Evolutionary conservation across 306 rosid genomes (phyloP).

Genomic region (Cicer arietinum): DNA sequence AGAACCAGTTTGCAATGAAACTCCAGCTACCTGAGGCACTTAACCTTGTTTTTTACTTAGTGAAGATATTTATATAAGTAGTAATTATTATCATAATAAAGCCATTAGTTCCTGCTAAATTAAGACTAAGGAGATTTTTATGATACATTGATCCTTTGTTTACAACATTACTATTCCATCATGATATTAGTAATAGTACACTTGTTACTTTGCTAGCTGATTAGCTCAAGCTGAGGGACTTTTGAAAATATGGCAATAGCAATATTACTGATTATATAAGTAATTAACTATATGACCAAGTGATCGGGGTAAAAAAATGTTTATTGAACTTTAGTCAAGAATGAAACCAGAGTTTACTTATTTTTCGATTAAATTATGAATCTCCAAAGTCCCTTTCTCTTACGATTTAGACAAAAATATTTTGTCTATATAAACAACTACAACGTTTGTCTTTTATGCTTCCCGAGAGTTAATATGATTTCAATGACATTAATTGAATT

Average conservation of each 20-base stretch:
- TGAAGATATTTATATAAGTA: slow-evolving; percentile 16
- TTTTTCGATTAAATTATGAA: no score
- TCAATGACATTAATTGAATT: slow-evolving; percentile 25
- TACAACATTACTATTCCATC: slow-evolving; percentile 18
- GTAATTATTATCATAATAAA: slow-evolving; percentile 19
- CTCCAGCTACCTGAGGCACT: slow-evolving; percentile 18
- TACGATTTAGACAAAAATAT: no score
- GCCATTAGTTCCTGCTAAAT: slow-evolving; percentile 2
- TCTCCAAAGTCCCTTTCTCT: no score
- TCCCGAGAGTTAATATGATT: background rate
- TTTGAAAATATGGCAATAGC: slow-evolving; percentile 10
- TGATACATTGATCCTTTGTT: slow-evolving; percentile 6
- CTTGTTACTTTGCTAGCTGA: slow-evolving; percentile 31
- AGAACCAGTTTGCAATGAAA: slow-evolving; percentile 37
- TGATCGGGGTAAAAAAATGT: no score
- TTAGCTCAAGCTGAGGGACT: slow-evolving; percentile 17
- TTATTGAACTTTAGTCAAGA: no score
- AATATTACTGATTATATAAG: slow-evolving; percentile 3
- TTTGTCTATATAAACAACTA: background rate
- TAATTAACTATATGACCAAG: background rate
- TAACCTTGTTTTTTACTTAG: slow-evolving; percentile 33
- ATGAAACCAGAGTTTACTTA: no score
- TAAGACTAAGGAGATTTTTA: slow-evolving; percentile 18
- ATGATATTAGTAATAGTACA: background rate
- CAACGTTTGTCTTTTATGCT: no score